These are phyloP conservation scores for Fraxinus pennsylvanica DNA, from an alignment of 257 asterid genomes.

Conservation along the genomic window DNA sequence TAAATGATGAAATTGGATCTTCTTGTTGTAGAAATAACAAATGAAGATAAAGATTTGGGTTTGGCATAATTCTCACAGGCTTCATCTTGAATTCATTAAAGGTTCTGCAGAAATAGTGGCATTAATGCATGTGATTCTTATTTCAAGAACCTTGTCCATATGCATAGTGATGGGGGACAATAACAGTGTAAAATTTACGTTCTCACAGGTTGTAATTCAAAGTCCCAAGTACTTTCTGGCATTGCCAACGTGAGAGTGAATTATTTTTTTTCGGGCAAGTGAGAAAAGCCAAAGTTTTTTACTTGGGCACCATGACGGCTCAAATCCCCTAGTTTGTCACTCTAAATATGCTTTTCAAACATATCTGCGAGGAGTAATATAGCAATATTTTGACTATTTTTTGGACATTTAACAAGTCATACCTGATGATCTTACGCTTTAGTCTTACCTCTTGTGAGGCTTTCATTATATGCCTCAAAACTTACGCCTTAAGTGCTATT, in stretches of 20 bases:
- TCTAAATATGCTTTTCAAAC: neutral
- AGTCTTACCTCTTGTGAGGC: neutral
- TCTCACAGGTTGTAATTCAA: neutral
- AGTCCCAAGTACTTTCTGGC: neutral
- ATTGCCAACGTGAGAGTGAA: neutral
- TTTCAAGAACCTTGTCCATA: neutral
- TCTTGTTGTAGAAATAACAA: neutral
- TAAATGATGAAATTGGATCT: neutral
- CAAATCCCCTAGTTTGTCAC: neutral
- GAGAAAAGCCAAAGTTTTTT: neutral
- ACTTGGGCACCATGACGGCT: neutral
- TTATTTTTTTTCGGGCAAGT: neutral
- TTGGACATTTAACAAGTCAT: neutral
- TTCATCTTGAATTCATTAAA: neutral
- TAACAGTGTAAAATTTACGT: neutral
- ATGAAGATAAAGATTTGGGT: neutral
- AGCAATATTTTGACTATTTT: neutral
- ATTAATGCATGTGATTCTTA: neutral
- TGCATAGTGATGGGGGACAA: neutral
- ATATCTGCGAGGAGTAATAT: neutral
- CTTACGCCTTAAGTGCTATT: neutral
- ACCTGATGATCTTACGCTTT: neutral
- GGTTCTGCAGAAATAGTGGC: neutral
- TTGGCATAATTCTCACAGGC: neutral
- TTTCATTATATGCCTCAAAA: neutral